Evolutionary conservation across 805 yeast genomes (phyloP).

Genomic region (Candida bentonensis): DNA sequence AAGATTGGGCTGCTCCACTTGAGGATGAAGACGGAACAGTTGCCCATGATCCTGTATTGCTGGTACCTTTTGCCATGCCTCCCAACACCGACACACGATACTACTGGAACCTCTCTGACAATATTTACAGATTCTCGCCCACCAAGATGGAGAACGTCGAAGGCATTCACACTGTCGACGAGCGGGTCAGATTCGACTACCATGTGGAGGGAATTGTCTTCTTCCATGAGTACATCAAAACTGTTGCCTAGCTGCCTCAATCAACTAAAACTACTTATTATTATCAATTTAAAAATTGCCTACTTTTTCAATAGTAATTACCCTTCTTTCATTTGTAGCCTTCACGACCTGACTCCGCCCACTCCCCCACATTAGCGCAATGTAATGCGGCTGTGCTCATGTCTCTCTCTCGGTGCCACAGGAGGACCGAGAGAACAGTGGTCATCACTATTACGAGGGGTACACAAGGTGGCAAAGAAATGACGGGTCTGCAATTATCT

Average conservation of each 20-base stretch:
- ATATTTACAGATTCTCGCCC: slow-evolving; percentile 51
- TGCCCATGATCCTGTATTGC: slow-evolving; percentile 18
- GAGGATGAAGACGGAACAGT: slow-evolving; percentile 18
- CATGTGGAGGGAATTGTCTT: slow-evolving; percentile 18
- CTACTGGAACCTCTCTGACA: slow-evolving; percentile 45
- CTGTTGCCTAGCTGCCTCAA: slow-evolving; percentile 8
- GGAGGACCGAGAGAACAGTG: too few relatives aligned
- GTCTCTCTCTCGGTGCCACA: too few relatives aligned
- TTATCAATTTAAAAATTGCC: too few relatives aligned
- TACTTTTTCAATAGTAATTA: too few relatives aligned
- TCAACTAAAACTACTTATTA: too few relatives aligned
- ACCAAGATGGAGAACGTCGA: not conserved
- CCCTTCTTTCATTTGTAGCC: too few relatives aligned
- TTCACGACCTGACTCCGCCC: too few relatives aligned
- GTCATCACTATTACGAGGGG: too few relatives aligned
- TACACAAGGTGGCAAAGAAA: too few relatives aligned
- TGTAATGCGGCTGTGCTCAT: too few relatives aligned
- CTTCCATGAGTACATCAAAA: slow-evolving; percentile 20
- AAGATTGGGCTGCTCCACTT: slow-evolving; percentile 23
- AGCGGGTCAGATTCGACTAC: slow-evolving; percentile 28
- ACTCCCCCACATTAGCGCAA: too few relatives aligned
- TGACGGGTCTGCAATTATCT: too few relatives aligned
- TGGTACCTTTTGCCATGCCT: slow-evolving; percentile 46
- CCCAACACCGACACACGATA: slow-evolving; percentile 58
- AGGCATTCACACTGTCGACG: slow-evolving; percentile 26